Conservation (phyloP, 208 protist species). For the Giardia duodenalis region DNA sequence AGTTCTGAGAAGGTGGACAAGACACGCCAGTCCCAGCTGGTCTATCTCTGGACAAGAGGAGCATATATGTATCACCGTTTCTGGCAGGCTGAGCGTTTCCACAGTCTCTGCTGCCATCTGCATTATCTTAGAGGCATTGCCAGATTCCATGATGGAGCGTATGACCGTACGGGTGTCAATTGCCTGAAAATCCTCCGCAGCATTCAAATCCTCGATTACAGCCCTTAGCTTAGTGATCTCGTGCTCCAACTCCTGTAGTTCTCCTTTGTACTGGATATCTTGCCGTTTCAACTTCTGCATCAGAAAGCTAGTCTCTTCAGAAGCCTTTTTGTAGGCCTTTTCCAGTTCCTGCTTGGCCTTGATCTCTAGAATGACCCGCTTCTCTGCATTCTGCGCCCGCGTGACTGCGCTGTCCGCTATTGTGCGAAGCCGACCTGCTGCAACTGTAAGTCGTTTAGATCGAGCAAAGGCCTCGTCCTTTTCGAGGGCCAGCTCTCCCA, state of each 20-base stretch:
- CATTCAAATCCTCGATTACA: neutral
- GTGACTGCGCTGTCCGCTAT: neutral
- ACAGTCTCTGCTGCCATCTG: neutral
- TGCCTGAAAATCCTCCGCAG: neutral
- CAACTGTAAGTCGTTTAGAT: neutral
- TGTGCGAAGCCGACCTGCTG: neutral
- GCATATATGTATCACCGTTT: neutral
- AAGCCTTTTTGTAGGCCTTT: neutral
- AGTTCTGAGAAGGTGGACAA: neutral
- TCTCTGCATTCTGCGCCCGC: neutral
- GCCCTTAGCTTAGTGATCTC: neutral
- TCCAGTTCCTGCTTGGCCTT: neutral
- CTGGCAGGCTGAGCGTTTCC: neutral
- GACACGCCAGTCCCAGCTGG: neutral
- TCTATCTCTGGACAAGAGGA: neutral
- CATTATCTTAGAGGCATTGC: neutral
- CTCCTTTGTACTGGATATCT: neutral
- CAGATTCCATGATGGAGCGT: neutral
- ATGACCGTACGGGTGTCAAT: neutral
- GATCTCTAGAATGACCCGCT: neutral
- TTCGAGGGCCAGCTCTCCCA: neutral
- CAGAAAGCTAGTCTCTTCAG: neutral
- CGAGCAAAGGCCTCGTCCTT: neutral
- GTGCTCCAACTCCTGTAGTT: neutral
- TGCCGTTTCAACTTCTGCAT: neutral